These are phyloP conservation scores for Hypoxylon trugodes DNA, from an alignment of 495 filamentous ascomycete species.

Conservation along the genomic window DNA sequence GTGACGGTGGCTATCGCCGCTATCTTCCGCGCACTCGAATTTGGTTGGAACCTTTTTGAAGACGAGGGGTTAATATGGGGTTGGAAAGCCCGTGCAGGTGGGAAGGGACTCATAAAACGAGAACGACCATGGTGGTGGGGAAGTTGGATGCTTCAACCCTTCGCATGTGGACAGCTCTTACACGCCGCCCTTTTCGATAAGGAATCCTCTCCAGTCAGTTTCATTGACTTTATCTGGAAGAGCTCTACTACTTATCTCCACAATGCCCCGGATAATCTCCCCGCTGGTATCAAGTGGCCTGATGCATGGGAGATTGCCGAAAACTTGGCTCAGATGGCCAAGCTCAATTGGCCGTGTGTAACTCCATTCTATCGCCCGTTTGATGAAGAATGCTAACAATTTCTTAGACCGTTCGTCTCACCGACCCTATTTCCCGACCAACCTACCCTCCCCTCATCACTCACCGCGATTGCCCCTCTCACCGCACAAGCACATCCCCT, in stretches of 20 bases:
- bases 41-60: conserved; percentile 83
- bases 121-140: conserved; percentile 87
- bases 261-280: conserved; percentile 72
- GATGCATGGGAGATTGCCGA: conserved; percentile 78
- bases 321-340: conserved; percentile 79
- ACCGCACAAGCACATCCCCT: conserved; percentile 84
- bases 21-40: conserved; percentile 82
- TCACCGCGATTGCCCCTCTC: conserved; percentile 76
- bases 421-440: conserved; percentile 84
- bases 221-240: conserved; percentile 76
- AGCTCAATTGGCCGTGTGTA: conserved; percentile 84
- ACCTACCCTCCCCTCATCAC: conserved; percentile 68
- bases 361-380: neutral
- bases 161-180: conserved; percentile 89
- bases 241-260: conserved; percentile 82
- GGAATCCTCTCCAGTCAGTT: conserved; percentile 80
- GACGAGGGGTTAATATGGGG: conserved; percentile 80
- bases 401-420: conserved; percentile 73
- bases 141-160: conserved; percentile 93
- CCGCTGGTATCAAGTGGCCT: conserved; percentile 75
- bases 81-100: conserved; percentile 48
- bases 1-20: conserved; percentile 82
- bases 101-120: conserved; percentile 49
- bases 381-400: conserved; percentile 23
- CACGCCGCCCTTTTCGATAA: conserved; percentile 93